Evolutionary conservation across 2,329 filamentous ascomycete species (phyloP), one percentile per base, ranked within the genome.

Genomic region (Colletotrichum abscissum): DNA sequence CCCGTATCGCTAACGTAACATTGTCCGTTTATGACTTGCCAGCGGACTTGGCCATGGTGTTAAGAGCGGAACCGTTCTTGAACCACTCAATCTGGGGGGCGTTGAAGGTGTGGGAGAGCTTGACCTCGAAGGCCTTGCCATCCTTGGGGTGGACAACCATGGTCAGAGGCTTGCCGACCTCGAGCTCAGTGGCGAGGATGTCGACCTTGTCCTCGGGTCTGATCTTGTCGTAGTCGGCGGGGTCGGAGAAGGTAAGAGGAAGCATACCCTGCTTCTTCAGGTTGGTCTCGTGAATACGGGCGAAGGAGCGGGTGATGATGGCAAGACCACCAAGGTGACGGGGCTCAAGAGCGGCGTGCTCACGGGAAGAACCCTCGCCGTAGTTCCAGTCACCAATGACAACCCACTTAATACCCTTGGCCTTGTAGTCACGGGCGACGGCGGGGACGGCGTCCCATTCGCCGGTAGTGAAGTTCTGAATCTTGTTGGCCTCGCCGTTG

Each of bases 201-300:
- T 98, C 95, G 78, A 98, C 85, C 87, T 93, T 95, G 89, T 98
- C 97, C 75, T 97, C 92, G 77, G 95, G 94, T 83, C 93, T 91
- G 85, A 99, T 95, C 91, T 94, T 97, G 85, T 99, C 97, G 86
- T 99, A 99, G 86, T 99, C 97, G 83, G 93, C 96, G 70, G 96
- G 96, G 83, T 98, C 92, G 72, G 91, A 86, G 88, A 99, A 99
- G 80, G 95, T 98, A 77, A 99, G 91, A 81, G 97, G 97, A 87
- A 99, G 94, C 96, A 99, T 98, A 87, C 97, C 97, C 92, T 99
- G 97, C 93, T 99, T 99, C 94, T 99, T 99, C 89, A 99, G 88
- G 92, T 99, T 99, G 89, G 97, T 99, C 91, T 99, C 97, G 91
- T 99, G 97, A 82, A 99, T 99, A 93, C 97, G 97, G 81, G 97